These are phyloP conservation scores for Colletotrichum eremochloae DNA, from an alignment of 2,329 filamentous ascomycete genomes.

Conservation along the genomic window DNA sequence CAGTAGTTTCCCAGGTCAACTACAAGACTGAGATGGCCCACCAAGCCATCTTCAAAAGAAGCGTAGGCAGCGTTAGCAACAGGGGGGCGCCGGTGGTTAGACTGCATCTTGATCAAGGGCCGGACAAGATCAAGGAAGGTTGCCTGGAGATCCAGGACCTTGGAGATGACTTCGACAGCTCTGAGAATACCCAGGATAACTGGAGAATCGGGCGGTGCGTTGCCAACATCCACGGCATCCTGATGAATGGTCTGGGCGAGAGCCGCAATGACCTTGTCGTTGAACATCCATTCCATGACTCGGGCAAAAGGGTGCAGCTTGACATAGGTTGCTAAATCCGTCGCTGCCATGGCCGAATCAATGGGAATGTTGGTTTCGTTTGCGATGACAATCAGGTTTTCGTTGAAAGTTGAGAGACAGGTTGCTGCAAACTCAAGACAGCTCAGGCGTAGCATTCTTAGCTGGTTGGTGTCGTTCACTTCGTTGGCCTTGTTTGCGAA, in stretches of 20 bases:
- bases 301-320: conserved; percentile 92
- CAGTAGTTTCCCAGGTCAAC: conserved; percentile 89
- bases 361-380: conserved; percentile 83
- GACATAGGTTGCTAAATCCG: conserved; percentile 83
- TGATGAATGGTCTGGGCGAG: conserved; percentile 86
- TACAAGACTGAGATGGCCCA: conserved; percentile 83
- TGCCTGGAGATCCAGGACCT: conserved; percentile 87
- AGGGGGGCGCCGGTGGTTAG: conserved; percentile 68
- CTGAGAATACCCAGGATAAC: conserved; percentile 83
- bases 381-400: conserved; percentile 88
- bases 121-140: conserved; percentile 93
- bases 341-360: conserved; percentile 80
- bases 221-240: conserved; percentile 78
- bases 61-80: conserved; percentile 82
- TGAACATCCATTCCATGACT: conserved; percentile 98
- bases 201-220: conserved; percentile 81
- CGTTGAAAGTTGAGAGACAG: conserved; percentile 90
- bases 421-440: conserved; percentile 87
- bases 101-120: conserved; percentile 78
- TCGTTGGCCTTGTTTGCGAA: conserved; percentile 78
- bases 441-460: conserved; percentile 79
- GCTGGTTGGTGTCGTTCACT: conserved; percentile 75
- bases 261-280: conserved; percentile 85
- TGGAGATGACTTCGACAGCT: conserved; percentile 86
- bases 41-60: conserved; percentile 92